Base-by-base conservation (phyloP, 495 filamentous ascomycete genomes). In the Astrothelium subdiscretum region DNA sequence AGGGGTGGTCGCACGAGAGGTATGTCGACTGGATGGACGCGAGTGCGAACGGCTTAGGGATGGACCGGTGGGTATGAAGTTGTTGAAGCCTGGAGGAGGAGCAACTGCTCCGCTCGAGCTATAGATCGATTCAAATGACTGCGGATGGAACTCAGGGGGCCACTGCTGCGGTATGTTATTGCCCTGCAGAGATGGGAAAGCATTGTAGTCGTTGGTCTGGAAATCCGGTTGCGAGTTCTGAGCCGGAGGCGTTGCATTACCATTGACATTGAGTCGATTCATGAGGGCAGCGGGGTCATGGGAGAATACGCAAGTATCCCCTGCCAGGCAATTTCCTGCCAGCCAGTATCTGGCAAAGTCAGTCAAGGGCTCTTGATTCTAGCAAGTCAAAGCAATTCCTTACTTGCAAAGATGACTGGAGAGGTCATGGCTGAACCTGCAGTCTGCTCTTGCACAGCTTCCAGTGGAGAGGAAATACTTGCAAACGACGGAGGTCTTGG, bases 341-440 rank as follows among this genome's bases (percentile, higher is more conserved):
- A 97, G 81, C 91, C 92, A 99, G 69, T 97, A 97, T 73, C 90
- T 95, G 32, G 67, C 1, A 59, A 38, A 29, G 63, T 67, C 48
- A 75, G 62, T 63, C 64, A 77, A 73, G 40, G 72, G 66, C 48
- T 60, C 58, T 27, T 51, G 63, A 27, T 43, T 27, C 38, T 60
- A 51, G 38, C 59, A 59, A 59, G 58, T 20, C 32, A 10, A 26
- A 54, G 31, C 12, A 31, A 61, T 18, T 24, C 87, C 89, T 80
- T 80, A 97, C 87, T 97, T 99, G 92, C 95, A 99, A 62, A 99
- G 84, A 65, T 96, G 94, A 66, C 86, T 92, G 65, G 89, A 95
- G 32, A 95, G 77, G 70, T 99, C 95, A 75, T 99, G 95, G 65
- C 91, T 96, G 74, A 97, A 99, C 57, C 92, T 85, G 68, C 95